Conservation (phyloP, 2,329 filamentous ascomycete species). For the Pseudocercospora pini-densiflorae region DNA sequence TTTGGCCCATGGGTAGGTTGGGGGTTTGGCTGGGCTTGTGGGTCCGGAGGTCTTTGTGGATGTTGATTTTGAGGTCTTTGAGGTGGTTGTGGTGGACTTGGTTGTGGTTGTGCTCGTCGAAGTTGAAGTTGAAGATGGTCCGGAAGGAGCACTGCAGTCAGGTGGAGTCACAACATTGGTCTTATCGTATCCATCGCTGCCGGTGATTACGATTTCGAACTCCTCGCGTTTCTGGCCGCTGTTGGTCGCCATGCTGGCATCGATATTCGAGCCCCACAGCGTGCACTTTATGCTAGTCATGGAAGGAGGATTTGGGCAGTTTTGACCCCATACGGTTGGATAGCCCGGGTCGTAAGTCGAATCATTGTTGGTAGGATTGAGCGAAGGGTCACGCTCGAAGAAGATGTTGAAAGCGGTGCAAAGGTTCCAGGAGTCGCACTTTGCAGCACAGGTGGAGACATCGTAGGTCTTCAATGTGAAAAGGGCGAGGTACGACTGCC, state of each 20-base stretch:
- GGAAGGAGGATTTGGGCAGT: slow-evolving; percentile 35
- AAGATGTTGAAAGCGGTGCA: slow-evolving; percentile 33
- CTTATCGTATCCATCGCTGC: slow-evolving; percentile 36
- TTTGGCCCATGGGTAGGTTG: slow-evolving; percentile 11
- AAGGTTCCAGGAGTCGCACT: slow-evolving; percentile 29
- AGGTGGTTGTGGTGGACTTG: neutral
- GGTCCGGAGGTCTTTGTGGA: neutral
- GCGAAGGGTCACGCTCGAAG: slow-evolving; percentile 31
- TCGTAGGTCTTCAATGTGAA: slow-evolving; percentile 32
- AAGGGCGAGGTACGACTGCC: slow-evolving; percentile 31
- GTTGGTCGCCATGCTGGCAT: slow-evolving; percentile 34
- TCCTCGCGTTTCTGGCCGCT: slow-evolving; percentile 29
- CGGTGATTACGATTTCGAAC: slow-evolving; percentile 36
- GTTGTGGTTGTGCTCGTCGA: slow-evolving; percentile 4
- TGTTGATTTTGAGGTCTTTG: slow-evolving; percentile 1
- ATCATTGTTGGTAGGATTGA: slow-evolving; percentile 32
- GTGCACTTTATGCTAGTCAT: slow-evolving; percentile 41
- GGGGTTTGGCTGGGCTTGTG: slow-evolving; percentile 10
- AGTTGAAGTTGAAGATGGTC: slow-evolving; percentile 11
- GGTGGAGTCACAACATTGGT: slow-evolving; percentile 25
- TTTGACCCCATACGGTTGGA: slow-evolving; percentile 28
- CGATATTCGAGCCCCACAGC: slow-evolving; percentile 39
- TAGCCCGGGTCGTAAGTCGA: slow-evolving; percentile 24
- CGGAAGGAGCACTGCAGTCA: slow-evolving; percentile 14
- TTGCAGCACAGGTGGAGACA: slow-evolving; percentile 26